Base-by-base conservation (phyloP, 2,329 filamentous ascomycete species). In the Penicillium vulpinum region DNA sequence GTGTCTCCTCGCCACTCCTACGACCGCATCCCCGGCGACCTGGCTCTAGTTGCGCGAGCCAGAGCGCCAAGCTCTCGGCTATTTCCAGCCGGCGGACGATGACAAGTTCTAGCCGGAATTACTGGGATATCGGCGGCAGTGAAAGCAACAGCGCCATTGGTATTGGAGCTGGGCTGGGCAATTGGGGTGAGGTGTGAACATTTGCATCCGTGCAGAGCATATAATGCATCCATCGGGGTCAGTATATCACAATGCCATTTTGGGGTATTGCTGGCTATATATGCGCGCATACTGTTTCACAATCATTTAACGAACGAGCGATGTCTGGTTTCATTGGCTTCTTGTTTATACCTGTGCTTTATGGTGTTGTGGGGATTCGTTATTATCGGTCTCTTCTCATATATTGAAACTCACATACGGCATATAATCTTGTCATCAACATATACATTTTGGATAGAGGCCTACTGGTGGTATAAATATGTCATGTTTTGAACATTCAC, bases 121-220 rank as follows among this genome's bases (percentile, higher is more conserved):
- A 95, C 73, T 97, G 92, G 92, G 92, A 96, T 72, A 85, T 96
- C 62, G 91, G 91, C 26, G 89, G 86, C 6, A 92, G 87, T 65
- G 90, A 89, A 2, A 92, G 89, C 54, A 88, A 88, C 4, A 90
- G 87, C 62, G 80, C 87, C 60, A 85, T 90, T 71, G 85, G 87
- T 52, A 79, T 88, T 62, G 85, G 89, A 68, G 84, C 83, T 38
- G 88, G 86, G 1, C 84, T 89, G 80, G 90, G 90, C 16, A 87
- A 84, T 64, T 94, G 90, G 90, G 90, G 89, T 10, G 90, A 93
- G 75, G 84, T 89, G 26, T 88, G 57, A 69, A 45, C 11, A 16
- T 7, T 18, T 26, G 6, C 16, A n/a, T 22, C 21, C 10, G 38
- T 29, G 13, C 18, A 35, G 10, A 33, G n/a, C 15, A 36, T 16